Evolutionary conservation across 495 filamentous ascomycete species (phyloP), one percentile per base, ranked within the genome.

Genomic region (Hapsidospora chrysogenum): DNA sequence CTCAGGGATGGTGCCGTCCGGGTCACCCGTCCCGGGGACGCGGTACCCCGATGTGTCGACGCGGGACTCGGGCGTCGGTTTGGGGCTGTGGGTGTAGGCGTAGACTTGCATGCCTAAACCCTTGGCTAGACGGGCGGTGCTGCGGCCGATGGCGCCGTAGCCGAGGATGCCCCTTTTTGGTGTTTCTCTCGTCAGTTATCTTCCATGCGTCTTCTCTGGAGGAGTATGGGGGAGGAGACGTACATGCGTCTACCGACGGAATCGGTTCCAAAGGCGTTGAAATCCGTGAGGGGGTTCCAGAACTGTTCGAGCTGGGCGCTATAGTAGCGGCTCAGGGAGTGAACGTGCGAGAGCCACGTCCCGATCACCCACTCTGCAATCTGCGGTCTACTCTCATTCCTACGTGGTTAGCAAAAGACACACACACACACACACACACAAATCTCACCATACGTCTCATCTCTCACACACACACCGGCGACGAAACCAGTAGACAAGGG

Each of bases 41-140:
- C 77, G 72, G 45, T 76, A 92, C 1, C 17, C 18, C 2, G 72
- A 70, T 3, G 52, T 51, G 46, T 87, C 80, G 31, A 53, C 59
- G 26, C 69, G 70, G 9, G 69, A 60, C 27, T 64, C 63, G 0
- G 66, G 61, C 0, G 66, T 72, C 2, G 52, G 35, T 16, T 68
- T 64, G 0, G 76, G 68, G 3, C 64, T 65, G 2, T 78, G 79
- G 1, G 84, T 92, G 59, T 81, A 85, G 8, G 83, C 85, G 41
- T 85, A 64, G 13, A 94, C 73, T 17, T 75, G 67, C 74, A 85
- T 85, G 2, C 85, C 85, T 41, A 89, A 51, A 3, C 78, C 78
- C 3, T 67, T 63, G 3, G 68, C 72, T 1, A 89, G 63, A 11
- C 76, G 66, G 15, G 69, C 84, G 33, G 74, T 68, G 38, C 87